These are phyloP conservation scores for Stemphylium beticola DNA, from an alignment of 2,329 filamentous ascomycete genomes.

Conservation along the genomic window DNA sequence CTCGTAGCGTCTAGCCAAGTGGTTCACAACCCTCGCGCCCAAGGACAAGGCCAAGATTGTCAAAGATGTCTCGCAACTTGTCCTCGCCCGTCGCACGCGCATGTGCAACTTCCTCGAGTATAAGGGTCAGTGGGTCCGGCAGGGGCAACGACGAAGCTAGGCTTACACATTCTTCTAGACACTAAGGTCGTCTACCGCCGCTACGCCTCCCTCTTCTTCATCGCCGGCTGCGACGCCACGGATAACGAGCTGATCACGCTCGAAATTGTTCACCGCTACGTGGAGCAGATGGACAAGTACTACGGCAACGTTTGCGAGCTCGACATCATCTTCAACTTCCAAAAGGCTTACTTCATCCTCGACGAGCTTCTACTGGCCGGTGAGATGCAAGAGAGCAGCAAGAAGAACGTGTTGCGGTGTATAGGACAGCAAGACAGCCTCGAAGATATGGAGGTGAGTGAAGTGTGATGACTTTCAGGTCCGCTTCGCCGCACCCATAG, in stretches of 20 bases:
- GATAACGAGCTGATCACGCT: conserved; percentile 99
- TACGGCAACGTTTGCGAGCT: conserved; percentile 99
- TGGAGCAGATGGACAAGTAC: conserved; percentile 99
- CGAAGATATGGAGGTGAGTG: conserved; percentile 98
- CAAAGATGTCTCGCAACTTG: conserved; percentile 98
- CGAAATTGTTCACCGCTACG: conserved; percentile 98
- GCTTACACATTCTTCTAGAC: conserved; percentile 63
- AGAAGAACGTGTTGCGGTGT: conserved; percentile 96
- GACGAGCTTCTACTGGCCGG: conserved; percentile 94
- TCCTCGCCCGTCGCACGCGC: conserved; percentile 90
- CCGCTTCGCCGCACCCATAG: conserved; percentile 27
- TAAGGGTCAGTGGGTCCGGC: conserved; percentile 70
- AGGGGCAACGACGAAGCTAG: conserved; percentile 22
- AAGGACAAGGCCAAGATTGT: conserved; percentile 99
- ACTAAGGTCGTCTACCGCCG: conserved; percentile 98
- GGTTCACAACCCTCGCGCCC: conserved; percentile 97
- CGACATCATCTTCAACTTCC: conserved; percentile 99
- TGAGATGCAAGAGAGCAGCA: conserved; percentile 98
- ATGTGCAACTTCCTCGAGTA: conserved; percentile 99
- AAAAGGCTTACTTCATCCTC: conserved; percentile 98
- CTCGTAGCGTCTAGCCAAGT: conserved; percentile 91
- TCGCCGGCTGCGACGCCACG: conserved; percentile 93
- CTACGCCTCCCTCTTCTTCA: conserved; percentile 99
- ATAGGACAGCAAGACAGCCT: conserved; percentile 97
- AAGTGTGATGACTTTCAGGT: conserved; percentile 22